Conservation (phyloP, 106 monocot species). For the Dactylorhiza incarnata region DNA sequence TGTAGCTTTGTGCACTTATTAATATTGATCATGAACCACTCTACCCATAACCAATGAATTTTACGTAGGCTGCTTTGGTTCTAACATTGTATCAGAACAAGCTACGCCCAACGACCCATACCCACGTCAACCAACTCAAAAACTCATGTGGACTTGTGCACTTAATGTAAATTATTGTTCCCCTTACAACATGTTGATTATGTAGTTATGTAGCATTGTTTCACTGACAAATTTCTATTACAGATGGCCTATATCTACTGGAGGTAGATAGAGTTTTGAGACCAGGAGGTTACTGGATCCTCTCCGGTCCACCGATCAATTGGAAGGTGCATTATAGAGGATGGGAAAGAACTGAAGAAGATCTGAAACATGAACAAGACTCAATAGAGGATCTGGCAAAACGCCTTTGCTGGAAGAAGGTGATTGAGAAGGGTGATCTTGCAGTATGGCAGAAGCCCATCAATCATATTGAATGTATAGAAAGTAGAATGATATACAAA, state of each 20-base stretch:
- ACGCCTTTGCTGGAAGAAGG: slow-evolving; percentile 50
- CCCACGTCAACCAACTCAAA: no score
- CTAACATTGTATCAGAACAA: no score
- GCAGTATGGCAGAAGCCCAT: slow-evolving; percentile 53
- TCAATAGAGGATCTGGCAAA: slow-evolving; percentile 34
- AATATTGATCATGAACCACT: no score
- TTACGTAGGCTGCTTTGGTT: no score
- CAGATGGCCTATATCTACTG: slow-evolving; percentile 49
- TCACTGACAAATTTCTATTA: no score
- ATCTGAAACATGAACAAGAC: slow-evolving; percentile 49
- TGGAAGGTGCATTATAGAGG: slow-evolving; percentile 46
- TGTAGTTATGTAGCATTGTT: no score
- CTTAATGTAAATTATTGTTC: no score
- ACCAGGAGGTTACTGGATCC: slow-evolving; percentile 55
- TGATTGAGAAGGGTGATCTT: slow-evolving; percentile 39
- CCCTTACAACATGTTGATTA: no score
- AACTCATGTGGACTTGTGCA: no score
- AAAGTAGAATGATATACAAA: slow-evolving; percentile 13
- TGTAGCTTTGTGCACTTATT: no score
- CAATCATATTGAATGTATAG: slow-evolving; percentile 38
- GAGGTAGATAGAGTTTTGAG: slow-evolving; percentile 53
- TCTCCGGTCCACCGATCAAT: slow-evolving; percentile 53
- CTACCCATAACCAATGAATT: no score
- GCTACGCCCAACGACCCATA: no score
- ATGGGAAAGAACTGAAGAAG: slow-evolving; percentile 48